phyloP scores from a whole-genome alignment of 2,329 filamentous ascomycete species.

The Cadophora sp. region DNA sequence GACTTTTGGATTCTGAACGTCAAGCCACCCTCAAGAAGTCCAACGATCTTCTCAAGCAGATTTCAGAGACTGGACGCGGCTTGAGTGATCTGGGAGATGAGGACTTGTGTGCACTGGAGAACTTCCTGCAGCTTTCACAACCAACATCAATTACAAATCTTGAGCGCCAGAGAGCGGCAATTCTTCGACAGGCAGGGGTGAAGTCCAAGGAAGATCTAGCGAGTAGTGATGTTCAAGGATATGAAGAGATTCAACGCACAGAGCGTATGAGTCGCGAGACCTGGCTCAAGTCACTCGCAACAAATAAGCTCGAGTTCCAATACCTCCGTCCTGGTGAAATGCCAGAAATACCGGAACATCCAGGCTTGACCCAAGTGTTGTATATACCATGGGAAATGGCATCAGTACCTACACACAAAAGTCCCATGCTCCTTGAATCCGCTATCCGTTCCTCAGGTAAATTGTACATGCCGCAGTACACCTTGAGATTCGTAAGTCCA shows the following conservation, averaged over 20 bases:
- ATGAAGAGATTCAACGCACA: neutral
- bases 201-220: conserved; percentile 3
- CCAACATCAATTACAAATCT: neutral
- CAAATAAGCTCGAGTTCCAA: conserved; percentile 13
- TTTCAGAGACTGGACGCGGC: neutral
- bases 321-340: conserved; percentile 29
- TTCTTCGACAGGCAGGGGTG: conserved; percentile 1
- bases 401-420: neutral
- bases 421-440: neutral
- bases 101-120: conserved; percentile 4
- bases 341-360: neutral
- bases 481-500: conserved; percentile 14
- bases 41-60: conserved; percentile 2
- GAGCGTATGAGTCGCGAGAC: neutral
- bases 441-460: neutral
- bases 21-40: neutral
- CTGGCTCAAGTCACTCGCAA: conserved; percentile 1
- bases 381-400: conserved; percentile 24
- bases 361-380: conserved; percentile 8
- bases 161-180: neutral
- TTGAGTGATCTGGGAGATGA: neutral
- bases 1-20: conserved; percentile 4
- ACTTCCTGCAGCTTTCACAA: conserved; percentile 8
- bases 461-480: conserved; percentile 18
- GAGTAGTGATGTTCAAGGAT: neutral